Percentiles rank a stretch among this genome's conserved stretches.
These are phyloP conservation scores for Russula emetica DNA, from an alignment of 768 basidiomycete genomes.

Conservation along the genomic window DNA sequence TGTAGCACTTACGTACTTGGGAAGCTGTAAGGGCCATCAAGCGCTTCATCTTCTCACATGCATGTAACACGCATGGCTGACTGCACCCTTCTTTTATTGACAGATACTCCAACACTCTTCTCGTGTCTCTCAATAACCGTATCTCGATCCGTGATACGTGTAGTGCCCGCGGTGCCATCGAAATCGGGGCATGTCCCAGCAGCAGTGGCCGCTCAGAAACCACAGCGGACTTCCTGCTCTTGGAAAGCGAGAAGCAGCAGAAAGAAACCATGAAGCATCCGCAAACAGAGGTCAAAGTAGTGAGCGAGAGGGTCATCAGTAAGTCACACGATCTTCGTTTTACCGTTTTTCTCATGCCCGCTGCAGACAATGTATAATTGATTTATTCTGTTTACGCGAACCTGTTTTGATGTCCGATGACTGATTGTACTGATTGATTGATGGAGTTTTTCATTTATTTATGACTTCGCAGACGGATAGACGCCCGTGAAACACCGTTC, in stretches of 20 bases:
- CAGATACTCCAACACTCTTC: conserved; percentile 31
- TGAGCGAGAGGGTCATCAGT: background rate
- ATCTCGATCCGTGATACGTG: conserved; percentile 10
- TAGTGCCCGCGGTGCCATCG: background rate
- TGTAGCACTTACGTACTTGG: conserved; percentile 16
- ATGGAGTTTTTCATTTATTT: background rate
- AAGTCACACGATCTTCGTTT: background rate
- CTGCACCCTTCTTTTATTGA: background rate
- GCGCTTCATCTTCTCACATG: background rate
- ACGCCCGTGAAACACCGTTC: background rate
- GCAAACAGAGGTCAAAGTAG: background rate
- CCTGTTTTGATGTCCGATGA: background rate
- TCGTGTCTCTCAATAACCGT: conserved; percentile 30
- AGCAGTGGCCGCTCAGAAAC: background rate
- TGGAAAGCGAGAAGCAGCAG: background rate
- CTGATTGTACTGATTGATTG: background rate
- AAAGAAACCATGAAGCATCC: background rate
- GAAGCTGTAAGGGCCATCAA: conserved; percentile 18
- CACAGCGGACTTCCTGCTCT: background rate
- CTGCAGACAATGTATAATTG: conserved; percentile 2
- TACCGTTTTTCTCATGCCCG: background rate
- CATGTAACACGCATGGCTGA: background rate
- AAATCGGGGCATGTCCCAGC: background rate
- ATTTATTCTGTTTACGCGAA: background rate
- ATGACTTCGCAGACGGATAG: background rate